Base-by-base conservation (phyloP, 768 basidiomycete species). In the Trametes cinnabarina region DNA sequence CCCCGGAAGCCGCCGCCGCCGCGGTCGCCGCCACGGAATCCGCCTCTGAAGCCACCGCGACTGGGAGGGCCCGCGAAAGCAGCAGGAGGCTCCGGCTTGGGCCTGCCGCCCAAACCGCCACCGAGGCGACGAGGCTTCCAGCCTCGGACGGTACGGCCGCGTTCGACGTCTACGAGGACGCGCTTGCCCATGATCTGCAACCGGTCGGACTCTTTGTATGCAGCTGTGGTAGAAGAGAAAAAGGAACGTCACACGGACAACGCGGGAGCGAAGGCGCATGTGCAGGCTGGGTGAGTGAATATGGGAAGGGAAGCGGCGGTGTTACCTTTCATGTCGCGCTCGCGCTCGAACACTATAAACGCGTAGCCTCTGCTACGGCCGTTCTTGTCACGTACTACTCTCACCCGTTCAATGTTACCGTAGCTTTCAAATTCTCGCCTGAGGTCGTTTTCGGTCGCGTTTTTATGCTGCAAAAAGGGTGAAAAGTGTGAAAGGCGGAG, bases 271-370 rank as follows among this genome's bases (percentile, higher is more conserved):
- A 51, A 49, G 60, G 28, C 35, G 23, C 37, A 60, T 58, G 61
- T 12, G 34, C 58, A 60, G 57, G 61, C 63, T 69, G 59, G 65
- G 64, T 67, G 51, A 59, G 49, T 65, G 54, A 15, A 46, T 48
- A 51, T 55, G 55, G 53, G 57, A 57, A 51, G 55, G 46, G 44
- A 35, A 61, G 37, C 63, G 43, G 35, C 17, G 9, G 25, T 47
- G 69, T 71, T 61, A 95, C 95, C 95, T 84, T 98, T 98, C 97
- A 99, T 99, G 71, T 99, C 97, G 57, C 95, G 85, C 75, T 98
- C 97, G 28, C 97, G 85, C 71, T 99, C 97, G 64, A 93, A 99
- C 17, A 99, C 94, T 62, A 99, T 82, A 74, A 99, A 99, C 20
- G 96, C 96, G 71, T 98, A 98, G 14, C 94, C 94, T 62, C 90